Percentiles rank a stretch among this genome's conserved stretches.
Evolutionary conservation across 1,284 basidiomycete species (phyloP).

Genomic region (Ganoderma lingzhi): DNA sequence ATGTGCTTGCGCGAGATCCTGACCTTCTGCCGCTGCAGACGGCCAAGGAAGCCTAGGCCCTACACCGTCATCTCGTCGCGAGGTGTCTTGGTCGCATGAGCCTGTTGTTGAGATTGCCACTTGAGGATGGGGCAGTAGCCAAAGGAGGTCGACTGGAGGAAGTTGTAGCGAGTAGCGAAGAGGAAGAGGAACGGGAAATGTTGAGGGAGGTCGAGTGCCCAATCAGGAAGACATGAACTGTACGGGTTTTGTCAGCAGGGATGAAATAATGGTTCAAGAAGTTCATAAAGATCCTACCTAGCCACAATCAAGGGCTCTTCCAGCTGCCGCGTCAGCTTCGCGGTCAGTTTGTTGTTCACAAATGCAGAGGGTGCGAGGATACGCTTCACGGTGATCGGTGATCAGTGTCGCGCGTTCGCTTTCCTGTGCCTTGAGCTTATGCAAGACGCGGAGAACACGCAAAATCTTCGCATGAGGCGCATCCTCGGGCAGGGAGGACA

Average conservation of each 20-base stretch:
- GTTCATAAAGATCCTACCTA: constrained; percentile 57
- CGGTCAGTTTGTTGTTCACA: constrained; percentile 98
- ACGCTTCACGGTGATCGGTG: constrained; percentile 54
- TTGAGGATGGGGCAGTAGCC: constrained; percentile 94
- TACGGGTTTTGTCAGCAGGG: neutral
- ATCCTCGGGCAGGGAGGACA: constrained; percentile 85
- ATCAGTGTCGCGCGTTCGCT: constrained; percentile 64
- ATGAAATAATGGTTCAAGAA: neutral
- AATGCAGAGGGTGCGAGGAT: constrained; percentile 82
- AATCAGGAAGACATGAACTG: constrained; percentile 94
- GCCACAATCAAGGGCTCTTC: constrained; percentile 99
- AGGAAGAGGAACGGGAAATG: constrained; percentile 99
- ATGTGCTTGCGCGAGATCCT: constrained; percentile 95
- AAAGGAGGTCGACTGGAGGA: constrained; percentile 97
- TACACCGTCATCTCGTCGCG: constrained; percentile 88
- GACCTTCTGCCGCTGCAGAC: constrained; percentile 95
- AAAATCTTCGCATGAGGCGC: constrained; percentile 92
- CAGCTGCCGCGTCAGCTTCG: constrained; percentile 96
- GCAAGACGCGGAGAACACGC: constrained; percentile 88
- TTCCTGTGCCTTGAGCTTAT: constrained; percentile 78
- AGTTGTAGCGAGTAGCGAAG: constrained; percentile 96
- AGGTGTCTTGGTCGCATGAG: constrained; percentile 75
- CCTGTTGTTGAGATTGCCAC: constrained; percentile 84
- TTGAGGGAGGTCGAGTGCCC: constrained; percentile 94
- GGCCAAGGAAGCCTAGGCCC: constrained; percentile 92